Conservation (phyloP, 1,284 basidiomycete species). For the Puccinia horiana region DNA sequence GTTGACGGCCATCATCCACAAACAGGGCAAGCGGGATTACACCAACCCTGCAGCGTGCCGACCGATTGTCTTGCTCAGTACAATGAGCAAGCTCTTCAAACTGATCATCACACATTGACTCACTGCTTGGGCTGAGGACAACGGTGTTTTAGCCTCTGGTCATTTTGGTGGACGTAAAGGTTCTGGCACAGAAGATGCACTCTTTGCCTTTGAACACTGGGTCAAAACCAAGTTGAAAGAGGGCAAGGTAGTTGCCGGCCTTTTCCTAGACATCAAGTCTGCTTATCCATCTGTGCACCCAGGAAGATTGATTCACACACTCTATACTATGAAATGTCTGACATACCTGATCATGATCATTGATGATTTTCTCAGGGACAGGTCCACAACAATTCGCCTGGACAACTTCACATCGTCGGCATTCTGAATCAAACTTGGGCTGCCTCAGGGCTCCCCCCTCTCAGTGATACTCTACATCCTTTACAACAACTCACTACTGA, state of each 20-base stretch:
- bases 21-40: neutral
- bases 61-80: neutral
- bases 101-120: neutral
- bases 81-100: neutral
- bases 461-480: slow-evolving; percentile 19
- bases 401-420: neutral
- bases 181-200: neutral
- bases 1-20: slow-evolving; percentile 8
- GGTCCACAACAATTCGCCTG: neutral
- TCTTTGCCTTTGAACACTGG: neutral
- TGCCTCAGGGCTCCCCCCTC: slow-evolving; percentile 24
- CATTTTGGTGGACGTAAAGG: slow-evolving; percentile 1
- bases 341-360: neutral
- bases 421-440: neutral
- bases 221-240: neutral
- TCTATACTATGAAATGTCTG: neutral
- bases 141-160: neutral
- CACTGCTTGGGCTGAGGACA: neutral
- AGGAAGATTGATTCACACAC: neutral
- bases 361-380: neutral
- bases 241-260: slow-evolving; percentile 6
- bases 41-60: neutral
- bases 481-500: slow-evolving; percentile 6
- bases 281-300: slow-evolving; percentile 30
- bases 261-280: slow-evolving; percentile 27